phyloP scores from a whole-genome alignment of 2,329 filamentous ascomycete species.

The Pseudonectria foliicola region DNA sequence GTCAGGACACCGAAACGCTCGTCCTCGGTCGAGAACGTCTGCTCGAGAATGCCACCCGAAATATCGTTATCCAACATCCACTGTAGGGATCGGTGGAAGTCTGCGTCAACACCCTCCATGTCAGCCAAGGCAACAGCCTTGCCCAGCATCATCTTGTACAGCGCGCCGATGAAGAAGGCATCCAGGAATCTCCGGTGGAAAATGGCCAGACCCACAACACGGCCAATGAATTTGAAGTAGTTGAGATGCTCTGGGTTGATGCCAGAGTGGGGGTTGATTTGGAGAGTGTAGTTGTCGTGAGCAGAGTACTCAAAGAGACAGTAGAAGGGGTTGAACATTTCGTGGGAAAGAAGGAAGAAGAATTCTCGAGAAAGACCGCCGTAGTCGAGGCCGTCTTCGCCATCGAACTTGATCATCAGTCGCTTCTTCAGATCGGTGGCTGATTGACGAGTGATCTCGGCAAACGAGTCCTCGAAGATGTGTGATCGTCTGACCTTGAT shows the following conservation, averaged over 20 bases:
- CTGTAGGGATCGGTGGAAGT: conserved; percentile 91
- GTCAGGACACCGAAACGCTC: conserved; percentile 93
- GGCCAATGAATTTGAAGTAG: conserved; percentile 99
- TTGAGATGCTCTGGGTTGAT: conserved; percentile 99
- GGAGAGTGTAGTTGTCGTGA: conserved; percentile 98
- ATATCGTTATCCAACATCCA: conserved; percentile 99
- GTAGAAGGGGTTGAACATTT: conserved; percentile 99
- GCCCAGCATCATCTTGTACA: conserved; percentile 98
- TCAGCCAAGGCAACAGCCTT: conserved; percentile 88
- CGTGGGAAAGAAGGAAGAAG: conserved; percentile 97
- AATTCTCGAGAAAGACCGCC: conserved; percentile 97
- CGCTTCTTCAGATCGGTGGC: conserved; percentile 96
- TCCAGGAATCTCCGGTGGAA: conserved; percentile 97
- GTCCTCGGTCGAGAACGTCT: conserved; percentile 95
- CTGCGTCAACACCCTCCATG: conserved; percentile 98
- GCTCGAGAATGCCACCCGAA: conserved; percentile 80
- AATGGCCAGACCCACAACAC: conserved; percentile 92
- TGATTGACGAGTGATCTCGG: conserved; percentile 95
- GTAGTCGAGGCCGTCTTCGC: conserved; percentile 95
- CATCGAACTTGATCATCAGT: conserved; percentile 99
- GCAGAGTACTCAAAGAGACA: conserved; percentile 99
- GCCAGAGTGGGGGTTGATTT: conserved; percentile 98
- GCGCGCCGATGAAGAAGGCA: conserved; percentile 96
- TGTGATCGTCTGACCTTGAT: conserved; percentile 95
- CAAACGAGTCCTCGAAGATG: conserved; percentile 98